Conservation (phyloP, 495 filamentous ascomycete genomes). For the Immersiella caudata region DNA sequence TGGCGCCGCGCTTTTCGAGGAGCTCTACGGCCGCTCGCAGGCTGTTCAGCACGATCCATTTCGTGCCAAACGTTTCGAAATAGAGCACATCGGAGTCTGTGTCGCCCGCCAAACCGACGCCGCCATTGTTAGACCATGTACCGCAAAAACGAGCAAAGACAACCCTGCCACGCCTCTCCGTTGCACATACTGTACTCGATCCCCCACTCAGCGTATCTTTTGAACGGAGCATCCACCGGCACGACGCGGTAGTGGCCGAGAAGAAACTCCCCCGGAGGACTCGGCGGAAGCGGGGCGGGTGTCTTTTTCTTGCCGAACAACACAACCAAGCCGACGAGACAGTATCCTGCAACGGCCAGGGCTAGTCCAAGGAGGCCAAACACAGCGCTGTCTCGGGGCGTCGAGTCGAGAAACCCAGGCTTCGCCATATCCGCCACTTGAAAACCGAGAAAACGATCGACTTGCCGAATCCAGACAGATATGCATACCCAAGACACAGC, state of each 20-base stretch:
- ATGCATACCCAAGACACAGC: too few relatives aligned
- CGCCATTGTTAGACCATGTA: not conserved
- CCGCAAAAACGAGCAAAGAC: not conserved
- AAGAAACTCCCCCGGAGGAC: slow-evolving; percentile 44
- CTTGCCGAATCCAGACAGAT: not conserved
- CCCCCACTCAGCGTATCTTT: slow-evolving; percentile 45
- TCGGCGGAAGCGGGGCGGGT: slow-evolving; percentile 38
- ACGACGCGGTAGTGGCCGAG: slow-evolving; percentile 47
- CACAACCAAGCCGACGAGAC: not conserved
- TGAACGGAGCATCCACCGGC: slow-evolving; percentile 44
- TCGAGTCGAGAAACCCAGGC: not conserved
- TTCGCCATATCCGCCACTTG: not conserved
- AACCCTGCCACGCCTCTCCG: not conserved
- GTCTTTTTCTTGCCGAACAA: slow-evolving; percentile 4
- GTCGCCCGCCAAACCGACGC: not conserved
- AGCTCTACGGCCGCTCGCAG: slow-evolving; percentile 44
- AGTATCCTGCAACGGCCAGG: slow-evolving; percentile 3
- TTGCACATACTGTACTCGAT: slow-evolving; percentile 41
- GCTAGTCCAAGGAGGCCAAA: slow-evolving; percentile 7
- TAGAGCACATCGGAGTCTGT: slow-evolving; percentile 40
- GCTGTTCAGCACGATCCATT: slow-evolving; percentile 48
- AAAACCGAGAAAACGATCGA: not conserved
- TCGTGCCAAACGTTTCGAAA: slow-evolving; percentile 47
- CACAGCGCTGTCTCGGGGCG: not conserved
- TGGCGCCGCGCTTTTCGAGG: slow-evolving; percentile 48